Evolutionary conservation across 306 rosid species (phyloP), one percentile per base, ranked within the genome.

Genomic region (Neltuma alba): DNA sequence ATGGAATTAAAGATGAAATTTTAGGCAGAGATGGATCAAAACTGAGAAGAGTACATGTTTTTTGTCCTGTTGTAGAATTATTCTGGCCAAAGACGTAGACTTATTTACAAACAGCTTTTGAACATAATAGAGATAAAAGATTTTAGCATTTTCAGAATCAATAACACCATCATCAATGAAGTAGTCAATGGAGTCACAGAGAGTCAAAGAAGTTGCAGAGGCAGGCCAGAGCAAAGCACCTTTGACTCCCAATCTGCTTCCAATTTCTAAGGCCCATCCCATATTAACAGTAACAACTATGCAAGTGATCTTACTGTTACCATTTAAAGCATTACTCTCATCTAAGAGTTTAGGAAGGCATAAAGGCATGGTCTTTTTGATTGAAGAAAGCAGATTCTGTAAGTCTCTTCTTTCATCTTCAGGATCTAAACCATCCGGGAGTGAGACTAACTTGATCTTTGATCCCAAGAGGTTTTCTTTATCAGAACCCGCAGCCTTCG

Each of bases 251-350:
- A 90, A 58, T 7, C 67, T 42, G 7, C 5, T 37, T 0, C 80
- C 90, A 27, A 88, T 79, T 62, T 88, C 65, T 72, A 90, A 68
- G 9, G 89, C 89, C 90, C 93, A 90, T 3, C 89, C 86, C 82
- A 80, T 80, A 63, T 79, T 78, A 23, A 72, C 50, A 66, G 87
- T 80, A 9, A 81, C 88, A 76, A 88, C 31, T 7, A 87, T 64
- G 28, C 93, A 84, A 60, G 75, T 69, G 61, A 90, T 61, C 30
- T 73, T 84, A 45, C 80, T 78, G 57, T 36, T 28, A 28, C 37
- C 36, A 58, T 72, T 70, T 4, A 61, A 0, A 67, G 20, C 77
- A 73, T 82, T 86, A 5, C 60, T 47, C 1, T 86, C 84, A 66
- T 86, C 50, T 52, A 90, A 81, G 21, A 90, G 85, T 66, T 86